Evolutionary conservation across 2,329 filamentous ascomycete genomes (phyloP).

Genomic region (Neofusicoccum sp.): DNA sequence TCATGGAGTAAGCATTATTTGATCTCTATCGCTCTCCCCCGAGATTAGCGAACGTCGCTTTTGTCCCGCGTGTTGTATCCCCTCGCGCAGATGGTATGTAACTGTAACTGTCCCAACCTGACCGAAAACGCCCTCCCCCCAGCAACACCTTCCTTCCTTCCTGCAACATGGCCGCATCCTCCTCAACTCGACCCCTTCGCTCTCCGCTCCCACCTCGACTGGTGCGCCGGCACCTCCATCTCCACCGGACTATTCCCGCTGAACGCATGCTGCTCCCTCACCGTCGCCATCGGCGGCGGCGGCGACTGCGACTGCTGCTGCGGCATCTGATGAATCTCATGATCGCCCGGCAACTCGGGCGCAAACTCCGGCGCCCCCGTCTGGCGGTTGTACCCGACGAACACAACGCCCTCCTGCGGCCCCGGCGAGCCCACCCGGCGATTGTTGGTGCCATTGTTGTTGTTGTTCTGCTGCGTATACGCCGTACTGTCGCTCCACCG

Average conservation of each 20-base stretch:
- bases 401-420: slow-evolving; percentile 9
- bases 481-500: slow-evolving; percentile 17
- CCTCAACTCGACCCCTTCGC: no score
- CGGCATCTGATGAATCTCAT: slow-evolving; percentile 3
- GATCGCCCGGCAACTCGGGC: slow-evolving; percentile 12
- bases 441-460: not conserved
- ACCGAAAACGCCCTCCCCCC: no score
- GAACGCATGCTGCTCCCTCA: not conserved
- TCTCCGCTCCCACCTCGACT: not conserved
- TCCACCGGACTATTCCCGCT: not conserved
- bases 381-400: slow-evolving; percentile 21
- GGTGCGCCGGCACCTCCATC: not conserved
- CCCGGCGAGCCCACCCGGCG: not conserved
- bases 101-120: no score
- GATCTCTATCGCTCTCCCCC: no score
- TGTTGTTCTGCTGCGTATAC: not conserved
- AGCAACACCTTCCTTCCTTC: not conserved
- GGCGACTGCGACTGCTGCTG: not conserved
- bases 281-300: not conserved
- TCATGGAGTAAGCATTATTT: no score
- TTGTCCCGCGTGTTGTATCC: no score
- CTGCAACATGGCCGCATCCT: not conserved
- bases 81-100: no score
- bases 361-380: slow-evolving; percentile 21
- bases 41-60: no score